Evolutionary conservation across 768 basidiomycete genomes (phyloP).

Genomic region (Amanita pseudoporphyria): DNA sequence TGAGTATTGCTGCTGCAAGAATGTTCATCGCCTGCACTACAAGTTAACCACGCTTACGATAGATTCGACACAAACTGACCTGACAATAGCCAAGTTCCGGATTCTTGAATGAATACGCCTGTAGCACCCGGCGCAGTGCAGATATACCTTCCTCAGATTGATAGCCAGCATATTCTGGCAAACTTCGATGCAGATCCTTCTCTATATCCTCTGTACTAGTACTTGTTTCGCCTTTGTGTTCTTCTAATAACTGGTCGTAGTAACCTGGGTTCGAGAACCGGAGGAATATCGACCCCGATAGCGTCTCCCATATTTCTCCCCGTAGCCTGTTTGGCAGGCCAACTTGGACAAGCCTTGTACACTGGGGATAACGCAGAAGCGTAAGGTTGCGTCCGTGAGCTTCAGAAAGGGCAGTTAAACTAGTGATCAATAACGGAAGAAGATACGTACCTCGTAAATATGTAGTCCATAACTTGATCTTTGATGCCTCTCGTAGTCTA

Average conservation of each 20-base stretch:
- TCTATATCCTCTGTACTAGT: conserved; percentile 98
- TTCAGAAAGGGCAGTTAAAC: conserved; percentile 21
- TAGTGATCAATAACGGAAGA: background rate
- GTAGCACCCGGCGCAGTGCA: conserved; percentile 80
- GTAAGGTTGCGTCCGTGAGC: conserved; percentile 94
- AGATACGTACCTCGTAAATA: conserved; percentile 63
- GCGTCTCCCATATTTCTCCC: conserved; percentile 97
- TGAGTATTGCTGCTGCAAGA: conserved; percentile 87
- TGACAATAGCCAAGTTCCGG: conserved; percentile 95
- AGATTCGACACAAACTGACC: conserved; percentile 26
- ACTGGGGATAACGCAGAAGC: conserved; percentile 89
- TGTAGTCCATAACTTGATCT: conserved; percentile 90
- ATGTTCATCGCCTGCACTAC: conserved; percentile 87
- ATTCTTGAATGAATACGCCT: conserved; percentile 93
- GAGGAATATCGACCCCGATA: conserved; percentile 89
- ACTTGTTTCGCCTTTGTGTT: conserved; percentile 68
- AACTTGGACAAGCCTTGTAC: conserved; percentile 95
- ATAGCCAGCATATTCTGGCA: conserved; percentile 96
- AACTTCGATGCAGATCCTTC: conserved; percentile 91
- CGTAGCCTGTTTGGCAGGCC: conserved; percentile 90
- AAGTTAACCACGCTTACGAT: background rate
- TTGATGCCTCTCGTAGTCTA: conserved; percentile 83
- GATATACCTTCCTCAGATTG: conserved; percentile 83
- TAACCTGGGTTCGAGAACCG: conserved; percentile 81
- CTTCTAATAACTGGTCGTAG: conserved; percentile 66